Evolutionary conservation across 1,139 yeast genomes (phyloP).

Genomic region (Diutina siamensis): DNA sequence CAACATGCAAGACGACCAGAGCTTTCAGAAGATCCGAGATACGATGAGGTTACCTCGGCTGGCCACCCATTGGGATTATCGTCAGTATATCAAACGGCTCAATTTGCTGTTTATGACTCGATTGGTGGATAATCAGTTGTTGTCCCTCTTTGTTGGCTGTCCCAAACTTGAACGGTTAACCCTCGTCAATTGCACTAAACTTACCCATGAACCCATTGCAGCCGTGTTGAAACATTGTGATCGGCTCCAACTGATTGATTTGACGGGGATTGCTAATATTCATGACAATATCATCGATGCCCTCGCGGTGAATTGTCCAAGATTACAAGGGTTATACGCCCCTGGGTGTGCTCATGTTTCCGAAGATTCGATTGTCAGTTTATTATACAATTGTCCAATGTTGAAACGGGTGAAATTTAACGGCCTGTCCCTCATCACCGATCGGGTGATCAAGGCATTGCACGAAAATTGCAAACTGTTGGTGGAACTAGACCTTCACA

Average conservation of each 20-base stretch:
- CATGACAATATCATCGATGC: slow-evolving; percentile 60
- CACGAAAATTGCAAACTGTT: slow-evolving; percentile 62
- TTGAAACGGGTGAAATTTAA: slow-evolving; percentile 76
- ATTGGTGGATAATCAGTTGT: slow-evolving; percentile 50
- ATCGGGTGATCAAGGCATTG: slow-evolving; percentile 51
- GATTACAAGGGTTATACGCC: slow-evolving; percentile 84
- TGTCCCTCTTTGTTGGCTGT: slow-evolving; percentile 50
- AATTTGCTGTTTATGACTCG: slow-evolving; percentile 70
- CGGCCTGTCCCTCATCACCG: slow-evolving; percentile 58
- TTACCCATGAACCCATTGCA: slow-evolving; percentile 53
- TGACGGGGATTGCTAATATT: slow-evolving; percentile 67
- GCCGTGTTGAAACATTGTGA: slow-evolving; percentile 53
- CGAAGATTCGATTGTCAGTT: slow-evolving; percentile 49
- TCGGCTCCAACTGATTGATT: slow-evolving; percentile 73
- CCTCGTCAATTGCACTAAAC: slow-evolving; percentile 62
- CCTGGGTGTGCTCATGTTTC: slow-evolving; percentile 69
- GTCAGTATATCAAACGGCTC: slow-evolving; percentile 64
- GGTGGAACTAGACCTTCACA: slow-evolving; percentile 84
- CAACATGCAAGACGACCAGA: slow-evolving; percentile 46
- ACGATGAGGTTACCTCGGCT: slow-evolving; percentile 39
- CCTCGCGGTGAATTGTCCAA: slow-evolving; percentile 60
- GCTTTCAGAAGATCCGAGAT: slow-evolving; percentile 38
- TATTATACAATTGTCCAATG: slow-evolving; percentile 58
- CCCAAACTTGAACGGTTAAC: slow-evolving; percentile 76
- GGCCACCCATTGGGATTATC: slow-evolving; percentile 58